Evolutionary conservation across 768 basidiomycete species (phyloP).

Genomic region (Psilocybe tampanensis): DNA sequence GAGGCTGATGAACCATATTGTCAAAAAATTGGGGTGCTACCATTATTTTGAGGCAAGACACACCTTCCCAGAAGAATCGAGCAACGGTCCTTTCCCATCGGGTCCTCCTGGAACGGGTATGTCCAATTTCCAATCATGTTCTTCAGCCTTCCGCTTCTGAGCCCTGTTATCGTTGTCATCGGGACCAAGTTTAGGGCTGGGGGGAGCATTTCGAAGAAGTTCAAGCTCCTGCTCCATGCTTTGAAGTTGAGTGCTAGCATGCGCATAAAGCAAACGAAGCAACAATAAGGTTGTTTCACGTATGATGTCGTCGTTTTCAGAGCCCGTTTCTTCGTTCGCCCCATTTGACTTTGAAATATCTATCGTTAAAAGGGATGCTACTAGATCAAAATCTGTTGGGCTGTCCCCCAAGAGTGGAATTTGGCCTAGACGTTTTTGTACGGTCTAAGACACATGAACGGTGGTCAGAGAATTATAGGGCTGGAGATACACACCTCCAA

Average conservation of each 20-base stretch:
- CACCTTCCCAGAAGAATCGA: conserved; percentile 82
- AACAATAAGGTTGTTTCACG: conserved; percentile 73
- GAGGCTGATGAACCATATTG: conserved; percentile 52
- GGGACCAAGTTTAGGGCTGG: conserved; percentile 32
- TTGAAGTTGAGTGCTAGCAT: conserved; percentile 67
- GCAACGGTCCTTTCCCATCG: conserved; percentile 61
- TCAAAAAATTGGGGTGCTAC: background rate
- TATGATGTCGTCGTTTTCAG: conserved; percentile 63
- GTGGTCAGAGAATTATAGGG: background rate
- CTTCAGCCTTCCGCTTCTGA: conserved; percentile 43
- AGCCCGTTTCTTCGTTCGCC: conserved; percentile 51
- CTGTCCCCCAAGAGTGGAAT: conserved; percentile 29
- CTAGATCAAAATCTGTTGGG: conserved; percentile 61
- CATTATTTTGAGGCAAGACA: conserved; percentile 5
- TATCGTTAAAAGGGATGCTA: conserved; percentile 60
- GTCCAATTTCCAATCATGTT: conserved; percentile 78
- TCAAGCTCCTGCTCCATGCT: conserved; percentile 73
- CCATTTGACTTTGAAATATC: conserved; percentile 20
- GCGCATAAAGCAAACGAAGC: conserved; percentile 71
- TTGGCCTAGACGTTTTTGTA: conserved; percentile 58
- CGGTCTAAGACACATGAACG: conserved; percentile 36
- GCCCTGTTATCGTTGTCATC: conserved; percentile 39
- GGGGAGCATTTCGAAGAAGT: conserved; percentile 60
- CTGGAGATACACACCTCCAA: conserved; percentile 57
- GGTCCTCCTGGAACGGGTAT: conserved; percentile 42